These are phyloP conservation scores for Dactylonectria estremocensis DNA, from an alignment of 2,329 filamentous ascomycete species.

Conservation along the genomic window DNA sequence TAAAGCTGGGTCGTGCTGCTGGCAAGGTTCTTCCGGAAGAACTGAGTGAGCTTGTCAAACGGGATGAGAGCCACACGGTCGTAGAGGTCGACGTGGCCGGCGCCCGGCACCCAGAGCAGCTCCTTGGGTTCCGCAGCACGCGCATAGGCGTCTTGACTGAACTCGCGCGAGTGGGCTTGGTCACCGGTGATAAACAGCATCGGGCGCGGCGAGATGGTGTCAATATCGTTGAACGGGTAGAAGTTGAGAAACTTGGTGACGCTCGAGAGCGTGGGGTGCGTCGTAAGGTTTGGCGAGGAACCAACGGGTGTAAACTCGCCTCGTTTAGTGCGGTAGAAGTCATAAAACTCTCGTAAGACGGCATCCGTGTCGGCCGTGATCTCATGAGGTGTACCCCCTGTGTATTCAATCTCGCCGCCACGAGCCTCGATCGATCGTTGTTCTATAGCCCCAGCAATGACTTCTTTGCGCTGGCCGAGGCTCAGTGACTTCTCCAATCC, in stretches of 20 bases:
- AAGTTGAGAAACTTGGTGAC: constrained; percentile 50
- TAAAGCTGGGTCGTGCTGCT: no score
- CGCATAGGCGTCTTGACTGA: constrained; percentile 47
- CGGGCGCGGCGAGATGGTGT: constrained; percentile 50
- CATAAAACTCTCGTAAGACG: constrained; percentile 24
- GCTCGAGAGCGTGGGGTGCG: constrained; percentile 50
- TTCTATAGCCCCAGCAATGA: not conserved
- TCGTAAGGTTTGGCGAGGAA: constrained; percentile 45
- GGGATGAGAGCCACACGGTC: constrained; percentile 55
- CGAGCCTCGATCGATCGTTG: constrained; percentile 6
- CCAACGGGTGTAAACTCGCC: constrained; percentile 21
- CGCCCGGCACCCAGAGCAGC: constrained; percentile 50
- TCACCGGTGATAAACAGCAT: constrained; percentile 48
- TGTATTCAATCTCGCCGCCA: not conserved
- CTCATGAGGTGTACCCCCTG: not conserved
- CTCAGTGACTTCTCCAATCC: not conserved
- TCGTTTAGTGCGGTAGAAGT: constrained; percentile 30
- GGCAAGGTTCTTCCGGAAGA: constrained; percentile 32
- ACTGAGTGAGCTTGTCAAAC: constrained; percentile 49
- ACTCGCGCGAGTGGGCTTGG: constrained; percentile 48
- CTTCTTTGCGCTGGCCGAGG: not conserved
- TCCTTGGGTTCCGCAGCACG: constrained; percentile 55
- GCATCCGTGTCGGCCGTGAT: not conserved
- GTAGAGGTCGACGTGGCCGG: constrained; percentile 56
- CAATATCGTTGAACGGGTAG: constrained; percentile 50